Base-by-base conservation (phyloP, 306 rosid species). In the Cicer arietinum region DNA sequence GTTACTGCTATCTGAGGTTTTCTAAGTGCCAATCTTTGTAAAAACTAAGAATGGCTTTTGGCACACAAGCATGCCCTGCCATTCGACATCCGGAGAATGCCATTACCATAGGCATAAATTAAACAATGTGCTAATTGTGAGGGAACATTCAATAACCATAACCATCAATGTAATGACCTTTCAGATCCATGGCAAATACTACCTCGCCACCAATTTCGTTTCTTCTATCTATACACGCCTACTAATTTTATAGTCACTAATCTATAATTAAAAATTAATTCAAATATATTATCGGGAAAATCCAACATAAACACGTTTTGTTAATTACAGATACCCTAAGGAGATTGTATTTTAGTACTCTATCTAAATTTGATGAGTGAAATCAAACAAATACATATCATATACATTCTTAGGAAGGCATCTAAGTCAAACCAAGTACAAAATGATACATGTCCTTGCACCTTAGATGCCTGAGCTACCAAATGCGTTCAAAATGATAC, bases 391-490 rank as follows among this genome's bases (percentile, higher is more conserved):
- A 42, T 14, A 25, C 61, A 56, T 56, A 30, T 30, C 5, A 30
- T 42, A 9, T 12, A 14, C 57, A 57, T 67, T 16, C 13, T 45
- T 44, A 45, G 39, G 69, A 59, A 44, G n/a, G 69, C 68, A 44
- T 44, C 59, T 16, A 67, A 16, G 40, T 71, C 50, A 67, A 54
- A 67, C 74, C 74, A 44, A 43, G 48, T 3, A 43, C 30, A 2
- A 66, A 53, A 43, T 53, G 30, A 48, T 22, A 52, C 35, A 40
- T 50, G 66, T 18, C 14, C 16, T 17, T 10, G 47, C 79, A 64
- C 45, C 66, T 75, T n/a, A 41, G 42, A 60, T 30, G 61, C 70
- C 40, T 47, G 50, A 25, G 58, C 80, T 42, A 41, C 48, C 46
- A 54, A 54, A 56, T 7, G 48, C 8, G 69, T 67, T 35, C 25